Base-by-base conservation (phyloP, 2,329 filamentous ascomycete species). In the Exophiala sp. region DNA sequence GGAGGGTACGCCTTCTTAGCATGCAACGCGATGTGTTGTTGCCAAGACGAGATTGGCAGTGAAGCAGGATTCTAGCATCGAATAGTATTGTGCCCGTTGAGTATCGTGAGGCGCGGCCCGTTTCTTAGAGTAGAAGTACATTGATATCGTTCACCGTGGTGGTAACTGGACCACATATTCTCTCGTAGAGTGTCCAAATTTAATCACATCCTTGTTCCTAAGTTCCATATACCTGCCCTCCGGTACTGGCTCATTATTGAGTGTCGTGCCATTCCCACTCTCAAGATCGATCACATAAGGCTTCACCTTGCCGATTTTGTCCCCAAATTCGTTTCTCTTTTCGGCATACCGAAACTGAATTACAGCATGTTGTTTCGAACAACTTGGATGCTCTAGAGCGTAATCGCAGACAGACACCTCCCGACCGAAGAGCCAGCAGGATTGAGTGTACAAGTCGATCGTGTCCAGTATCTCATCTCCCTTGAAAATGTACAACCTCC, bases 111-210 rank as follows among this genome's bases (percentile, higher is more conserved):
- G 14, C 20, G 33, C 35, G 4, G 29, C 32, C 5, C 5, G 3
- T 29, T 29, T 29, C 24, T 29, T 18, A 18, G 24, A 5, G 24
- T 3, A 29, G 7, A 29, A 29, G 7, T 29, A 8, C 24, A 29
- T 5, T 29, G 24, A 29, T 29, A 29, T 5, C 7, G 6, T 35
- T 55, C 40, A 59, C 38, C 41, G 38, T 7, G 72, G 71, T 29
- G 82, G 80, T 54, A 96, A 79, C 89, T 97, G 94, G 55, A 97
- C 71, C n/a, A 99, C 90, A 70, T 97, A 99, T 72, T 99, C 94
- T 65, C 91, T 83, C 55, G 88, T 87, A 68, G 90, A 96, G 55
- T 88, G 80, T 8, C 91, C 94, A 72, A 99, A 95, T 66, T 84
- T 84, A 54, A 99, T 70, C 68, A 99, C 84, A 70, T 99, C 94